Percentiles rank a stretch among this genome's conserved stretches.
phyloP scores from a whole-genome alignment of 805 yeast genomes.

The Metschnikowia noctiluminum region DNA sequence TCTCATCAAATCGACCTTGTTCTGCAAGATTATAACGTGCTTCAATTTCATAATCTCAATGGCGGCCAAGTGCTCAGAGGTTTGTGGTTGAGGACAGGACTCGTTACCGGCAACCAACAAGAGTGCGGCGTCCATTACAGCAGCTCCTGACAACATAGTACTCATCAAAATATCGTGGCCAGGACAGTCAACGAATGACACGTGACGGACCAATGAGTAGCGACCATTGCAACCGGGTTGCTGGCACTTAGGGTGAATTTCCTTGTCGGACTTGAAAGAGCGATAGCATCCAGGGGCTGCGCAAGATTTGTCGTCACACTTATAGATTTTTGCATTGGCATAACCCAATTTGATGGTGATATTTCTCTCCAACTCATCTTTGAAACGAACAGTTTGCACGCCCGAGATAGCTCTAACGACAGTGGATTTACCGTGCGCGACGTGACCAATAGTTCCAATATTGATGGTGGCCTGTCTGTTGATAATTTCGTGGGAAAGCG shows the following conservation, averaged over 20 bases:
- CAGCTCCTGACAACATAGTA: conserved; percentile 99
- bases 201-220: conserved; percentile 89
- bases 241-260: conserved; percentile 88
- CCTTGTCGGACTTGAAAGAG: conserved; percentile 92
- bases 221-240: conserved; percentile 87
- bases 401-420: conserved; percentile 97
- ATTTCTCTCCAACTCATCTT: conserved; percentile 98
- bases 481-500: conserved; percentile 91
- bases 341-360: conserved; percentile 98
- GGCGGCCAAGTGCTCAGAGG: conserved; percentile 98
- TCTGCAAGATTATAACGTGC: conserved; percentile 93
- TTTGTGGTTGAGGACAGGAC: conserved; percentile 99
- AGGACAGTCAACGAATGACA: conserved; percentile 98
- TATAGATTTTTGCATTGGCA: conserved; percentile 97
- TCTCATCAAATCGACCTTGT: conserved; percentile 97
- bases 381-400: conserved; percentile 98
- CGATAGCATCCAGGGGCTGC: conserved; percentile 94
- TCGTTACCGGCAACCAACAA: conserved; percentile 96
- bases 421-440: conserved; percentile 92
- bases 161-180: conserved; percentile 99
- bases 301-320: conserved; percentile 79
- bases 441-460: conserved; percentile 96
- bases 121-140: conserved; percentile 99
- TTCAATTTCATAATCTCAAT: conserved; percentile 98
- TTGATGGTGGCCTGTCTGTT: conserved; percentile 98